Base-by-base conservation (phyloP, 2,329 filamentous ascomycete genomes). In the Ilyonectria destructans region DNA sequence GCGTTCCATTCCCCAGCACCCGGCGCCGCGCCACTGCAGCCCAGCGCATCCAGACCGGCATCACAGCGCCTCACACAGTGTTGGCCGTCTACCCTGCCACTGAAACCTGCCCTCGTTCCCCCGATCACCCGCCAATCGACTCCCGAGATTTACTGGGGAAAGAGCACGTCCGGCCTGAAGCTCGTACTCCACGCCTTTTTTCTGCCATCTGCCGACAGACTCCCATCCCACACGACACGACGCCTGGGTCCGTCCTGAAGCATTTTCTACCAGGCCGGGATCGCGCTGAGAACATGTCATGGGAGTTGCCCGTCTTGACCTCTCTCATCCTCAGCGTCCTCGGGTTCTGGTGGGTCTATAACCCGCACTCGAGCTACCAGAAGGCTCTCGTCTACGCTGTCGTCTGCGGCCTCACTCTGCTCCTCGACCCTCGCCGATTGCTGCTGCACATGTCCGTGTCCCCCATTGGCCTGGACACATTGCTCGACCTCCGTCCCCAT, bases 401-500 rank as follows among this genome's bases (percentile, higher is more conserved):
- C 61, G 65, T 80, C 65, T 76, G 74, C 72, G 77, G 76, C 70
- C 65, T 80, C 62, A 75, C 79, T 33, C 65, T 82, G 61, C 74
- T 80, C 66, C 62, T 80, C 71, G 78, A 80, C 69, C 77, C 76
- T 74, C 78, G 75, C 67, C 74, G 72, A 51, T 68, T 77, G 45
- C 64, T 77, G 57, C 74, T 77, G 68, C 75, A 77, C 70, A 74
- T 78, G 62, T 78, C 75, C 71, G 73, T 78, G 57, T 78, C 75
- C 63, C 69, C 74, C 17, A 69, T 71, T 57, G 72, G 74, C 62
- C 69, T 79, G 70, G 73, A 78, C 71, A 74, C 75, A 67, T 77
- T 84, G 70, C 79, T 81, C 65, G 77, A 82, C 63, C 78, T 85
- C 45, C 83, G 80, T 61, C 81, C 88, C 67, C 84, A 87, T 78